Conservation (phyloP, 2,329 filamentous ascomycete genomes). For the Colletotrichum gigasporum region DNA sequence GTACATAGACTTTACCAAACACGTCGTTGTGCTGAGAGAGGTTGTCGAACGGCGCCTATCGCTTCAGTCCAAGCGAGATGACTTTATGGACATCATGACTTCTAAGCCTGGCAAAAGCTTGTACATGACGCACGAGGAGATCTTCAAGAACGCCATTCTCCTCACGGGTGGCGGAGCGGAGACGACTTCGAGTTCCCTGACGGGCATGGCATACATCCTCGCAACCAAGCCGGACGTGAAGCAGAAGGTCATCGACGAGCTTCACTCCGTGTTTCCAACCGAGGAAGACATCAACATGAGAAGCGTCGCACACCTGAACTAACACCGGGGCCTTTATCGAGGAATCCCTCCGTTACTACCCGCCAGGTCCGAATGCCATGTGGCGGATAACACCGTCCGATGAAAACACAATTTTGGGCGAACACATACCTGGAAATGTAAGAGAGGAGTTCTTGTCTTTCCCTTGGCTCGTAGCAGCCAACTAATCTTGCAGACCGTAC, state of each 20-base stretch:
- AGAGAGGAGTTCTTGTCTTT: not conserved
- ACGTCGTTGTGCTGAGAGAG: not conserved
- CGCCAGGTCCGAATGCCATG: slow-evolving; percentile 37
- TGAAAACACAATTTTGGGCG: slow-evolving; percentile 42
- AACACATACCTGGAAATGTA: slow-evolving; percentile 43
- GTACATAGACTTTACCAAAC: not conserved
- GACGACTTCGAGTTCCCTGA: slow-evolving; percentile 42
- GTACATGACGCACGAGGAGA: not conserved
- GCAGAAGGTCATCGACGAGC: slow-evolving; percentile 45
- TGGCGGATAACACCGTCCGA: slow-evolving; percentile 39
- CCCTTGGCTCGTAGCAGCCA: too few relatives aligned
- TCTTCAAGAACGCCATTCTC: slow-evolving; percentile 34
- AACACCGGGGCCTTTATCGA: slow-evolving; percentile 51
- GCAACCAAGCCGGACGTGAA: slow-evolving; percentile 39
- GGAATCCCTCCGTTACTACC: slow-evolving; percentile 52
- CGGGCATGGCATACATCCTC: slow-evolving; percentile 39
- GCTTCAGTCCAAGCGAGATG: not conserved
- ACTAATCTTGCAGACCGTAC: not conserved
- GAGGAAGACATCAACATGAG: slow-evolving; percentile 47
- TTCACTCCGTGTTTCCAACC: slow-evolving; percentile 43
- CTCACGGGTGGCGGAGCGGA: slow-evolving; percentile 37
- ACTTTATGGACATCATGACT: not conserved
- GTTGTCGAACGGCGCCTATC: not conserved
- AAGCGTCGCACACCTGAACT: slow-evolving; percentile 38
- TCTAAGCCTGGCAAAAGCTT: not conserved